phyloP scores from a whole-genome alignment of 495 filamentous ascomycete genomes.

The Pyrenula massariospora region DNA sequence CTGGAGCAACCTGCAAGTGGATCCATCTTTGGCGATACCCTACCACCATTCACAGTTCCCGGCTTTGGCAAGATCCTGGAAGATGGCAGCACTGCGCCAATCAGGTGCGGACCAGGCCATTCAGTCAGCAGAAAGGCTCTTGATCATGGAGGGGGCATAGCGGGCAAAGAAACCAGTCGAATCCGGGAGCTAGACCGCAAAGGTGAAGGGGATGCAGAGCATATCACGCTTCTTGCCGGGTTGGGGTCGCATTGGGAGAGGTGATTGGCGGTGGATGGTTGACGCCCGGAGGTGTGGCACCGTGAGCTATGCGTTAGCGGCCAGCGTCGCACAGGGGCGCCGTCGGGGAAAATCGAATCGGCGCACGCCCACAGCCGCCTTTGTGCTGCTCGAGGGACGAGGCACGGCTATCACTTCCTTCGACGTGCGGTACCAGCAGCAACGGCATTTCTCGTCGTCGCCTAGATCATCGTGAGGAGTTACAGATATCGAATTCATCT shows the following conservation, averaged over 20 bases:
- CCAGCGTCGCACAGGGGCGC: background rate
- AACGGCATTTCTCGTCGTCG: no score
- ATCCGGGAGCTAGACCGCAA: background rate
- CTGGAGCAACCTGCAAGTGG: background rate
- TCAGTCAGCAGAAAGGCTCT: background rate
- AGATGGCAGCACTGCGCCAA: no score
- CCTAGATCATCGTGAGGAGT: background rate
- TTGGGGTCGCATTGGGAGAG: no score
- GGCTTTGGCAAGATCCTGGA: no score
- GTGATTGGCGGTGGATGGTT: background rate
- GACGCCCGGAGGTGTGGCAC: background rate
- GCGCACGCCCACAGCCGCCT: background rate
- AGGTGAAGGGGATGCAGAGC: background rate
- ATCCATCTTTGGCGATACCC: background rate
- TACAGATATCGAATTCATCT: no score
- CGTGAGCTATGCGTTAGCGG: background rate
- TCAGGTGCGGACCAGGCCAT: conserved; percentile 1
- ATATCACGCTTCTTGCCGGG: background rate
- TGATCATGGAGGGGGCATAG: background rate
- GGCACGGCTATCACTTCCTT: no score
- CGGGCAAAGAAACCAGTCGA: background rate
- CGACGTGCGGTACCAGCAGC: no score
- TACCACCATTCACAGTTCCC: no score
- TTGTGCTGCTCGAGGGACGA: background rate
- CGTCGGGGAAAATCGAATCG: no score